phyloP scores from a whole-genome alignment of 805 yeast genomes.

The Ogataea siamensis region DNA sequence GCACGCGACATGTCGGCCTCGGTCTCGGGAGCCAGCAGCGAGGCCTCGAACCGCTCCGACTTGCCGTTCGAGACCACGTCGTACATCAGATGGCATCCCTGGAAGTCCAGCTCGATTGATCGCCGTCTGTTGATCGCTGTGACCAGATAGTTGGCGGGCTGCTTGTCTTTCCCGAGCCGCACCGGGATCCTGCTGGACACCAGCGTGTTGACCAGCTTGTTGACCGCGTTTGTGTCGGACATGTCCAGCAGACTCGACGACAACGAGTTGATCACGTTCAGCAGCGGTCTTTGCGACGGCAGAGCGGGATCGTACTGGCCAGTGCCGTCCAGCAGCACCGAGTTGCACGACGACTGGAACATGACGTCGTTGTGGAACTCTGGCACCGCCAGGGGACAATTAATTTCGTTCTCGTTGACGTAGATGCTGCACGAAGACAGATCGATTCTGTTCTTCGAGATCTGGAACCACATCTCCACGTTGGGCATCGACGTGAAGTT shows the following conservation, averaged over 20 bases:
- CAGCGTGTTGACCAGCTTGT: conserved; percentile 17
- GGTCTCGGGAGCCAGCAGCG: conserved; percentile 21
- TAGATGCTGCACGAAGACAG: conserved; percentile 24
- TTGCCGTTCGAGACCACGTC: conserved; percentile 30
- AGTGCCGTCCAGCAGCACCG: conserved; percentile 22
- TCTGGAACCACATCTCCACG: conserved; percentile 33
- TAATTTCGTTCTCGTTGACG: conserved; percentile 31
- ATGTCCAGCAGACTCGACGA: conserved; percentile 24
- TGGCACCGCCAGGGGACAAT: conserved; percentile 28
- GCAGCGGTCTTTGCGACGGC: conserved; percentile 22
- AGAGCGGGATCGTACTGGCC: conserved; percentile 16
- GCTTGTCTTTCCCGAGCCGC: conserved; percentile 6
- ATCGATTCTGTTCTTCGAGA: conserved; percentile 22
- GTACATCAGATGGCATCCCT: conserved; percentile 26
- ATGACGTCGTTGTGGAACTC: conserved; percentile 28
- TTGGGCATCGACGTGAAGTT: conserved; percentile 28
- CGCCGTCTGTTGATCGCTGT: conserved; percentile 25
- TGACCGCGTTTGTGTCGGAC: conserved; percentile 18
- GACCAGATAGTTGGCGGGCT: conserved; percentile 21
- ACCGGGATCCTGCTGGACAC: conserved; percentile 19
- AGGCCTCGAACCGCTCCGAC: conserved; percentile 25
- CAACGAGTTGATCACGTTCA: conserved; percentile 22
- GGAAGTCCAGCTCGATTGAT: conserved; percentile 30
- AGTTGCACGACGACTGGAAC: conserved; percentile 32
- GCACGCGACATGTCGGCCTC: conserved; percentile 11